Evolutionary conservation across 352 stramenopile genomes (phyloP), one percentile per base, ranked within the genome.

Genomic region (Thalassiosira mediterranea): DNA sequence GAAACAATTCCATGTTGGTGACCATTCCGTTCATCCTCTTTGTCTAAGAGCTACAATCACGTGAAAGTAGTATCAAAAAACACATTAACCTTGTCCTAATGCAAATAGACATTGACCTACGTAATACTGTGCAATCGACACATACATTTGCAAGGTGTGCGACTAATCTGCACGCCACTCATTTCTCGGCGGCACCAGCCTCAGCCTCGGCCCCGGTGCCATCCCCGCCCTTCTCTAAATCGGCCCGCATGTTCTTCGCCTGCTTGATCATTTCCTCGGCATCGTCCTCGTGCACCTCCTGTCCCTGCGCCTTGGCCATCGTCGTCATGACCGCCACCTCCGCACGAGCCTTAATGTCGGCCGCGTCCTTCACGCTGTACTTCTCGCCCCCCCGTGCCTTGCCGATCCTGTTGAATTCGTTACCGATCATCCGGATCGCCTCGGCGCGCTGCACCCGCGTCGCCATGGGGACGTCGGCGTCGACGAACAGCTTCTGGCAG

Each of bases 251-350:
- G 28, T 73, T 76, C 58, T 84, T 86, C 40, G 81, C 76, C 56
- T 86, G 81, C 67, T 74, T 77, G 31, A 93, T 93, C 65, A 93
- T 63, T 32, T 91, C 80, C 60, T 91, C 87, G 5, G 84, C 81
- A 81, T 93, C 87, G 58, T 87, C 68, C 40, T 87, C 74, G 29
- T 56, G 76, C 21, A 93, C 81, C 62, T 93, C 88, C 69, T 93
- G 88, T 28, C 88, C 88, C 67, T 93, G 88, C 19, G 85, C 86
- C 67, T 92, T 93, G 0, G 88, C 88, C 67, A 93, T 82, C 1
- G 86, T 91, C 37, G 83, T 88, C 83, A 91, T 91, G n/a, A 88
- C 78, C 25, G 88, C 88, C 52, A 91, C 88, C 63, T 91, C 80
- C 0, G 86, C 88, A 7, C 88, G 73, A 1, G 87, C 68, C 46